Conservation (phyloP, 129 eudicot genomes). For the Silybum marianum region DNA sequence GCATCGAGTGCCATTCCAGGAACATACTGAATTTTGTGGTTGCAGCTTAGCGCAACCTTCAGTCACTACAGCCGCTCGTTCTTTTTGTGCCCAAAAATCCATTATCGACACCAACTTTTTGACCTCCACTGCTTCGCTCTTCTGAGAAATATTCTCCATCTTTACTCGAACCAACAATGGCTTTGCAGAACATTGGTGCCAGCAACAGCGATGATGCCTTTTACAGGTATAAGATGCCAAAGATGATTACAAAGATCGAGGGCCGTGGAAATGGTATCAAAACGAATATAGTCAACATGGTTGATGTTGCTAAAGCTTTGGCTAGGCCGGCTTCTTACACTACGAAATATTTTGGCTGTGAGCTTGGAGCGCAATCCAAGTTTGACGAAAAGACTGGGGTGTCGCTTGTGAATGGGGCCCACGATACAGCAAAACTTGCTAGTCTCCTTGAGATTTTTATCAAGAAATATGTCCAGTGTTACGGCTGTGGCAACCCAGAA, state of each 20-base stretch:
- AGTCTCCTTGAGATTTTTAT: slow-evolving; percentile 77
- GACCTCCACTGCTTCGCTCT: slow-evolving; percentile 8
- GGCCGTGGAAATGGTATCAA: slow-evolving; percentile 93
- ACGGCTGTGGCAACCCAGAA: slow-evolving; percentile 78
- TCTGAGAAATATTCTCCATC: slow-evolving; percentile 14
- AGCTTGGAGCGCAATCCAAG: slow-evolving; percentile 78
- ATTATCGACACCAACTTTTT: background rate
- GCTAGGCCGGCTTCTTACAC: slow-evolving; percentile 87
- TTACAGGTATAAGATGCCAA: slow-evolving; percentile 88
- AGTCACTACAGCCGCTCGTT: background rate
- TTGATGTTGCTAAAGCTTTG: slow-evolving; percentile 84
- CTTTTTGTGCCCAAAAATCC: slow-evolving; percentile 7
- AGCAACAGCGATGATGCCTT: slow-evolving; percentile 89
- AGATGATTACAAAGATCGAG: slow-evolving; percentile 78
- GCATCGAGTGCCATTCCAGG: slow-evolving; percentile 54
- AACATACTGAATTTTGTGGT: slow-evolving; percentile 35
- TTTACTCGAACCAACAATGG: slow-evolving; percentile 43
- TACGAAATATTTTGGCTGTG: slow-evolving; percentile 74
- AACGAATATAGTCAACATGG: slow-evolving; percentile 82
- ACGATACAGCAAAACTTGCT: slow-evolving; percentile 75
- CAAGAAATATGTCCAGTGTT: slow-evolving; percentile 73
- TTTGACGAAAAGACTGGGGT: slow-evolving; percentile 81
- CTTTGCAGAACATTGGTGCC: slow-evolving; percentile 83
- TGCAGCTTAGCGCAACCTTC: slow-evolving; percentile 50
- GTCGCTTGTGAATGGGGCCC: slow-evolving; percentile 72